These are phyloP conservation scores for Didymella pomorum DNA, from an alignment of 2,329 filamentous ascomycete genomes.

Conservation along the genomic window DNA sequence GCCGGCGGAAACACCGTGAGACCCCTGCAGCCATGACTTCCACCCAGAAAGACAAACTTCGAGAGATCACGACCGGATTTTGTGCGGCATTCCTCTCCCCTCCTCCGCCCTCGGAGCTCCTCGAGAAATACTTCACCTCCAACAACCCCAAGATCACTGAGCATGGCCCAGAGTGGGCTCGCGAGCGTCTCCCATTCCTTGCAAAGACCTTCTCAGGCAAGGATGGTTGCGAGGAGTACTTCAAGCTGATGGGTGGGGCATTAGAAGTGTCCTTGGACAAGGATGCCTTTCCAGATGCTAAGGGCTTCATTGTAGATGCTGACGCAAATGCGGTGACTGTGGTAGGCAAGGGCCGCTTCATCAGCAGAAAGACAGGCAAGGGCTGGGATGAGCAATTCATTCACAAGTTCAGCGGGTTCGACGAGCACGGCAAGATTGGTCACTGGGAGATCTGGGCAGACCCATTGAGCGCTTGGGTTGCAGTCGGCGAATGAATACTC, in stretches of 20 bases:
- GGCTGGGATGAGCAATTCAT: conserved; percentile 54
- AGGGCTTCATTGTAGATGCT: conserved; percentile 50
- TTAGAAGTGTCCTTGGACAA: conserved; percentile 45
- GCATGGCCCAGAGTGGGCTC: conserved; percentile 53
- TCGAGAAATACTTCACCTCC: conserved; percentile 39
- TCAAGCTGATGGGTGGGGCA: conserved; percentile 43
- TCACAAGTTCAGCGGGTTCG: conserved; percentile 52
- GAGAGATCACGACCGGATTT: conserved; percentile 38
- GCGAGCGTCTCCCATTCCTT: conserved; percentile 50
- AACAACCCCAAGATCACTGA: conserved; percentile 50
- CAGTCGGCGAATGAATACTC: conserved; percentile 37
- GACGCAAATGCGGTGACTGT: conserved; percentile 49
- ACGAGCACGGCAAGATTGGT: conserved; percentile 51
- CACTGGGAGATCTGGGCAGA: conserved; percentile 58
- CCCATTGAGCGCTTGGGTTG: conserved; percentile 54
- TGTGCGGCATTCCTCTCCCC: conserved; percentile 41
- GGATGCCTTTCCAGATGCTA: conserved; percentile 45
- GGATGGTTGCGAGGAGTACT: conserved; percentile 52
- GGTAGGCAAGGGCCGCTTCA: conserved; percentile 46
- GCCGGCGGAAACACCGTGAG: conserved; percentile 2
- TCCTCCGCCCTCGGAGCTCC: conserved; percentile 35
- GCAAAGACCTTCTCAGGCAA: conserved; percentile 48
- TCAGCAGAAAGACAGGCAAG: conserved; percentile 51
- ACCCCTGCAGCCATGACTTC: conserved; percentile 22
- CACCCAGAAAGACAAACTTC: conserved; percentile 29